Evolutionary conservation across 495 filamentous ascomycete species (phyloP), one percentile per base, ranked within the genome.

Genomic region (Xylaria longipes): DNA sequence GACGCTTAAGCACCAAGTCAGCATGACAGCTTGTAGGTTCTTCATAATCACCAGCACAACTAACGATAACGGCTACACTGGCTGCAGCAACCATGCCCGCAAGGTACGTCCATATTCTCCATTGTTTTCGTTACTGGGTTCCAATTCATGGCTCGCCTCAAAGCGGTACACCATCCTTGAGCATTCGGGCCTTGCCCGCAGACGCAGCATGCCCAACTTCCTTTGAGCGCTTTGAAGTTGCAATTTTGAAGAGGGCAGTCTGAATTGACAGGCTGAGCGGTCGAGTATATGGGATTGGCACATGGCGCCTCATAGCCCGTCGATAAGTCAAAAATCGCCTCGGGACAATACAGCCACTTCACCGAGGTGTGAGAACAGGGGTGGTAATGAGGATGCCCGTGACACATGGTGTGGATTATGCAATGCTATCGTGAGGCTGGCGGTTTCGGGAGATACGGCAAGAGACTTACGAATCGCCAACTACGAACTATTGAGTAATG

Each of bases 271-370:
- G 80, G 76, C 62, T 82, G 82, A 33, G 79, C 77, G 12, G 75
- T 78, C 50, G 80, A 78, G 69, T 81, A 84, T 35, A 78, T 80
- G 67, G 77, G 73, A 63, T 84, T 83, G 68, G 69, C 68, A 72
- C 83, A 84, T 64, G 81, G 78, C 64, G 77, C 76, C 76, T 82
- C 77, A 68, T 81, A 82, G 45, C 82, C 82, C 15, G 80, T 84
- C 54, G 78, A 70, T 35, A 83, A 54, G 71, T 84, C 80, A 61
- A 84, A 81, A 29, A 75, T 72, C 22, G 83, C 82, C 54, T 80
- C 77, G 31, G 79, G 79, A 64, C 83, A 84, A 71, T 84, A 84
- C 71, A 82, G 76, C 83, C 83, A 84, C 52, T 76, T 79, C 33
- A 84, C 74, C 35, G 83, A 84, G 33, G 78, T 79, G 63, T 84